Percentiles rank a stretch among this genome's conserved stretches.
phyloP scores from a whole-genome alignment of 345 rosid species.

The Boechera retrofracta region DNA sequence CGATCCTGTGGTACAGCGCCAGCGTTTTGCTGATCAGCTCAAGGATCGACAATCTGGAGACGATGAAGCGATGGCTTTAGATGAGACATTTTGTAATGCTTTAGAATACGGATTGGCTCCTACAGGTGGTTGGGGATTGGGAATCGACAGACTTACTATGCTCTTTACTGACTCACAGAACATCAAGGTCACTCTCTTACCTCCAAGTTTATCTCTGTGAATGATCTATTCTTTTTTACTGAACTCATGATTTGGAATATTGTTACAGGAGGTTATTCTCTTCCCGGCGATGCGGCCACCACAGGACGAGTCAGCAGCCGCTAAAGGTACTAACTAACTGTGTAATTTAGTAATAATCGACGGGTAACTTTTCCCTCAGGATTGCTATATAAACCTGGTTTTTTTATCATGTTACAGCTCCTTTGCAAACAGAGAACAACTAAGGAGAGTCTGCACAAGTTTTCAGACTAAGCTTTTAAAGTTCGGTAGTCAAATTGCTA shows the following conservation, averaged over 20 bases:
- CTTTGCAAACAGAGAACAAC: slow-evolving; percentile 36
- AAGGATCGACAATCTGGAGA: slow-evolving; percentile 97
- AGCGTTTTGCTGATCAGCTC: slow-evolving; percentile 91
- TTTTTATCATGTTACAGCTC: slow-evolving; percentile 19
- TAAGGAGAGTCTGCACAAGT: slow-evolving; percentile 16
- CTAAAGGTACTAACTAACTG: slow-evolving; percentile 52
- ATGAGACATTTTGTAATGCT: slow-evolving; percentile 87
- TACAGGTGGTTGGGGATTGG: slow-evolving; percentile 97
- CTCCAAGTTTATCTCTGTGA: background rate
- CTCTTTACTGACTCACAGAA: slow-evolving; percentile 90
- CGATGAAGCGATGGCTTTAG: slow-evolving; percentile 97
- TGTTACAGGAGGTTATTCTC: slow-evolving; percentile 84
- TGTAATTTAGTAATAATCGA: background rate
- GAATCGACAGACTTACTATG: slow-evolving; percentile 89
- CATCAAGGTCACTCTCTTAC: slow-evolving; percentile 66
- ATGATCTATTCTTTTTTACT: background rate
- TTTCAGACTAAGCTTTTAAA: background rate
- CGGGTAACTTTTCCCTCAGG: background rate
- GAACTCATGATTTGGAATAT: slow-evolving; percentile 1
- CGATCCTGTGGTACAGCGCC: slow-evolving; percentile 95
- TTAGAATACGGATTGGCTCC: slow-evolving; percentile 96
- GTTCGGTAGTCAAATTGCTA: slow-evolving; percentile 22
- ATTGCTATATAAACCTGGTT: background rate
- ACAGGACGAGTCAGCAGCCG: slow-evolving; percentile 72
- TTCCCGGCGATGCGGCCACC: slow-evolving; percentile 99